Evolutionary conservation across 176 grass and related monocot genomes (phyloP), one percentile per base, ranked within the genome.

Genomic region (Avena insularis): DNA sequence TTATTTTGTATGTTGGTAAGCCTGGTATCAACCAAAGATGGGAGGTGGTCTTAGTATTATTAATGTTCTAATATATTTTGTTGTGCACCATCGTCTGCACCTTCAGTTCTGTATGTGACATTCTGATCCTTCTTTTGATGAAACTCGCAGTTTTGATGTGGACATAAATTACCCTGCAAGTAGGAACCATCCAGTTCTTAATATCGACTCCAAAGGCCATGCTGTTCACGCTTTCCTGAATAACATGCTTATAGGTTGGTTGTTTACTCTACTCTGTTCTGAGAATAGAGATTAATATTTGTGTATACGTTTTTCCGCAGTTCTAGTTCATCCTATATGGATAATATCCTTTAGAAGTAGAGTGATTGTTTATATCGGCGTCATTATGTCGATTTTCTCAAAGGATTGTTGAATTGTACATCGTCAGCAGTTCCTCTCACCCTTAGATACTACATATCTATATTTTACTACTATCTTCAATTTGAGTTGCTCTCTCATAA

Each of bases 201-300:
- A 78, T 80, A 83, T 99, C 48, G 81, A 87, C 79, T 99, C 97
- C 11, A 86, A 93, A 88, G 97, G 97, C 74, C 97, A 99, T 89
- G 97, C 82, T 75, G 87, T 94, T 85, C 94, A 94, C 61, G 83
- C 79, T 89, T 99, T 99, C 89, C 76, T 96, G 81, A 99, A 99
- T 60, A 82, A 91, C 36, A 74, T 81, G 63, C 56, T 96, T 79
- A 91, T 90, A 99, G 97, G 97, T 96, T 11, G 81, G 81, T 92
- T 78, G 45, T 36, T 48, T 77, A 82, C 55, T 73, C 75, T 82
- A 40, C 20, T 63, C 71, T 75, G 8, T 36, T 27, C 6, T 58
- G 55, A 74, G 59, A 57, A 73, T 59, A 61, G 38, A 71, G 7
- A 43, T 77, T 47, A 33, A 23, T 23, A 2, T 84, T 79, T 74